A percentile compares a stretch with the other conserved stretches of the same genome.
Conservation (phyloP, 768 basidiomycete species). For the Lentinula raphanica region DNA sequence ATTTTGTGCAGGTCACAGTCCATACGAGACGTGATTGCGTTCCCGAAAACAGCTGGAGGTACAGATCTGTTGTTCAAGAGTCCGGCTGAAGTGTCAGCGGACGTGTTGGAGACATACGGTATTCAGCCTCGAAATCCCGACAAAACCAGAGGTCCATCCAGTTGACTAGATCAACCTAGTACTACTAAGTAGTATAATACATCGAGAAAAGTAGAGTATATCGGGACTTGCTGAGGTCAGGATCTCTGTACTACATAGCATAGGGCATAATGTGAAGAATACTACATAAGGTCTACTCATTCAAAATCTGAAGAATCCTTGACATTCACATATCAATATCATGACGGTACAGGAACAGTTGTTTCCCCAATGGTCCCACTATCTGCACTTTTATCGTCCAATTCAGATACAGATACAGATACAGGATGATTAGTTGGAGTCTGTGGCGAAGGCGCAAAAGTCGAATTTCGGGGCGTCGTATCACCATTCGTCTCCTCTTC, state of each 20-base stretch:
- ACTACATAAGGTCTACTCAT: no score
- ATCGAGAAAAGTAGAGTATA: not conserved
- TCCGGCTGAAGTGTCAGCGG: conserved; percentile 55
- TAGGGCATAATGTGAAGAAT: no score
- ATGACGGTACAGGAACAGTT: conserved; percentile 3
- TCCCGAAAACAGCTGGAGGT: conserved; percentile 85
- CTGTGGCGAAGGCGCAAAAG: conserved; percentile 13
- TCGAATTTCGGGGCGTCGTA: conserved; percentile 42
- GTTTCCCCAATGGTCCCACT: not conserved
- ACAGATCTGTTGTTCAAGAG: conserved; percentile 87
- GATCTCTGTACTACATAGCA: not conserved
- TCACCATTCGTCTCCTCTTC: conserved; percentile 27
- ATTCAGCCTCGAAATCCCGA: conserved; percentile 26
- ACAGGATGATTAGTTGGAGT: not conserved
- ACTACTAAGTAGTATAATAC: no score
- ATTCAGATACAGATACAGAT: not conserved
- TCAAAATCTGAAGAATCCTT: no score
- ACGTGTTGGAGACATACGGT: conserved; percentile 60
- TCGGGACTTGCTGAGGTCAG: not conserved
- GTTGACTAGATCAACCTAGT: not conserved
- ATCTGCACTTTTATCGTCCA: not conserved
- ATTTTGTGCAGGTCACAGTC: conserved; percentile 84
- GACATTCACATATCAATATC: conserved; percentile 1
- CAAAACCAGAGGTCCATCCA: not conserved
- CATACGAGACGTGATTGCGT: conserved; percentile 94